Evolutionary conservation across 164 flowering plant species (phyloP).

Genomic region (Vitis riparia): DNA sequence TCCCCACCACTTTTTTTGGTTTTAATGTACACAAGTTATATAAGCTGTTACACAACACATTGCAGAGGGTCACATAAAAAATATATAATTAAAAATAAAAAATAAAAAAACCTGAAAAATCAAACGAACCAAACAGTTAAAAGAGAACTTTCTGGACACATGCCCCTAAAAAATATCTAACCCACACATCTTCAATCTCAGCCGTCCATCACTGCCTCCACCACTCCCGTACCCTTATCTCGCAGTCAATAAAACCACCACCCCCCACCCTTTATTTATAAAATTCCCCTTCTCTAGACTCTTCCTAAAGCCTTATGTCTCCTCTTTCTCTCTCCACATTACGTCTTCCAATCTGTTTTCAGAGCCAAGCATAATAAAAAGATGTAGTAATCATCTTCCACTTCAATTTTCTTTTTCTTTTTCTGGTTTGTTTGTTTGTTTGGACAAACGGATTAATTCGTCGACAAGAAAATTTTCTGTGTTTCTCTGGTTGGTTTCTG

Average conservation of each 20-base stretch:
- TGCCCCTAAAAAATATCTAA: conserved; percentile 18
- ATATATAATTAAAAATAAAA: too few relatives aligned
- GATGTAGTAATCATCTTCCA: conserved; percentile 9
- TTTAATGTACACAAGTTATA: too few relatives aligned
- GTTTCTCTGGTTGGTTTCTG: conserved; percentile 6
- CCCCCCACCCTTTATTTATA: not conserved
- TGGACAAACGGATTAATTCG: conserved; percentile 7
- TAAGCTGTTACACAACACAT: too few relatives aligned
- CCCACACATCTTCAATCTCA: conserved; percentile 15
- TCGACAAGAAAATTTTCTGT: conserved; percentile 21
- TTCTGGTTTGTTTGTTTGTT: not conserved
- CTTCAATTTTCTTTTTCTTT: not conserved
- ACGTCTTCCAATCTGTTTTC: conserved; percentile 5
- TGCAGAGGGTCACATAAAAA: too few relatives aligned
- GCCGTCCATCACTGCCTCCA: conserved; percentile 12
- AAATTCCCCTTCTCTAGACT: conserved; percentile 24
- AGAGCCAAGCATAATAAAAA: not conserved
- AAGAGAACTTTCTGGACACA: conserved; percentile 35
- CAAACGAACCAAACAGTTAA: not conserved
- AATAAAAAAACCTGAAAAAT: not conserved
- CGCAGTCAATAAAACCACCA: not conserved
- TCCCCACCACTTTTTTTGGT: too few relatives aligned
- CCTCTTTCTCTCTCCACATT: conserved; percentile 8
- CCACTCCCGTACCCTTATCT: conserved; percentile 6
- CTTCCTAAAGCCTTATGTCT: conserved; percentile 16